Evolutionary conservation across 192 early-diverging fungal genomes (phyloP).

Genomic region (Tieghemiomyces parasiticus): DNA sequence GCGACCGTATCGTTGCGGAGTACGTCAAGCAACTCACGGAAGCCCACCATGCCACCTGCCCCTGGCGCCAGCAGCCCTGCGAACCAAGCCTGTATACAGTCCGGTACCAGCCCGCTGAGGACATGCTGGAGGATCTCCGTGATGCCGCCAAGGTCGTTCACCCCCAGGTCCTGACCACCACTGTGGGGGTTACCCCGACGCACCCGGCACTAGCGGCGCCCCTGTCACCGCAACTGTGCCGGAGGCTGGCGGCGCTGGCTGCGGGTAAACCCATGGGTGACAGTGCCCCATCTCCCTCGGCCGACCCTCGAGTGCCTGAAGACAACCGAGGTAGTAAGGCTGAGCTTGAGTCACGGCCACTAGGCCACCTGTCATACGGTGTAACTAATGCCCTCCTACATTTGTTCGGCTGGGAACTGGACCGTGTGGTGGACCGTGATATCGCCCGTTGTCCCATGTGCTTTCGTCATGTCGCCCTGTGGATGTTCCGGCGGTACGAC

Average conservation of each 20-base stretch:
- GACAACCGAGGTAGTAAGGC: too few species aligned
- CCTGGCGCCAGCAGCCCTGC: slow-evolving; percentile 23
- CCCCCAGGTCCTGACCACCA: not conserved
- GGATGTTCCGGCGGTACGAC: not conserved
- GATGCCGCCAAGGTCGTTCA: too few species aligned
- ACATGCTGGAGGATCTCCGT: slow-evolving; percentile 1
- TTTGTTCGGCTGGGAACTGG: not conserved
- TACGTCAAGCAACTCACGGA: slow-evolving; percentile 22
- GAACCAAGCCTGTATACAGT: slow-evolving; percentile 19
- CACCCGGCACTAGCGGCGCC: slow-evolving; percentile 17
- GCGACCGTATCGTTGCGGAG: slow-evolving; percentile 16
- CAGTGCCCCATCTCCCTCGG: too few species aligned
- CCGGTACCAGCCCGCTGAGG: slow-evolving; percentile 15
- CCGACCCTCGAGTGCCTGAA: too few species aligned
- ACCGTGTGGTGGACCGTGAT: not conserved
- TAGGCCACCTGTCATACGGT: too few species aligned
- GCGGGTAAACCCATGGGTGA: not conserved
- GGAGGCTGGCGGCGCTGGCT: not conserved
- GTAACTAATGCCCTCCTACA: too few species aligned
- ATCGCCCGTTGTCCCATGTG: not conserved
- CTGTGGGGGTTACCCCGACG: slow-evolving; percentile 9
- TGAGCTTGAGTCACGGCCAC: too few species aligned
- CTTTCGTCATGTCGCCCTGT: not conserved
- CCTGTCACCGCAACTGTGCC: slow-evolving; percentile 16
- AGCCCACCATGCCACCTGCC: slow-evolving; percentile 22